phyloP scores from a whole-genome alignment of 306 rosid species.

The Inga laurina region DNA sequence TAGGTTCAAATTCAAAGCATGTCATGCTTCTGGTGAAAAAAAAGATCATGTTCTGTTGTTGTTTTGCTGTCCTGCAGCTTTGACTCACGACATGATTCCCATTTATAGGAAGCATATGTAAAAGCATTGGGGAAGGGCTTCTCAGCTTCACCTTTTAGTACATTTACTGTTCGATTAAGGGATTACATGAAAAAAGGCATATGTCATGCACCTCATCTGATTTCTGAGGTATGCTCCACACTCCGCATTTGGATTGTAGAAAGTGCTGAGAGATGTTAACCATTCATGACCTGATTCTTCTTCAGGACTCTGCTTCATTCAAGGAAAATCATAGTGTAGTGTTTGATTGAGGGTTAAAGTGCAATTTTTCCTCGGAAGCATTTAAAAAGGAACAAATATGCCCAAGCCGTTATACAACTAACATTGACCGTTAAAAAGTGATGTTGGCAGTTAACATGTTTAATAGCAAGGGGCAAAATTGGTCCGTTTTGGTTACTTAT shows the following conservation, averaged over 20 bases:
- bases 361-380: no score
- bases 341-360: not conserved
- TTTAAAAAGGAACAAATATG: no score
- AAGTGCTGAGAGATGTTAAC: not conserved
- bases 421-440: no score
- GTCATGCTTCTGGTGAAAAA: conserved; percentile 8
- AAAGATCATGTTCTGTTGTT: not conserved
- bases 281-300: conserved; percentile 11
- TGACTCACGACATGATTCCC: conserved; percentile 34
- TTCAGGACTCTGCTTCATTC: conserved; percentile 18
- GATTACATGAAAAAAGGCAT: conserved; percentile 34
- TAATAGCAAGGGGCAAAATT: no score
- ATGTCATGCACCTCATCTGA: conserved; percentile 25
- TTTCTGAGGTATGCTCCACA: conserved; percentile 48
- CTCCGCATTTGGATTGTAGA: conserved; percentile 4
- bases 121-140: conserved; percentile 92
- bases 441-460: no score
- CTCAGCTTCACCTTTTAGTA: conserved; percentile 83
- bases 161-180: conserved; percentile 61
- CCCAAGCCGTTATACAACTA: no score
- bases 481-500: no score
- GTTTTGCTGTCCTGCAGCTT: conserved; percentile 3
- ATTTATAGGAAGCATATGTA: conserved; percentile 87
- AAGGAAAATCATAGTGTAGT: not conserved
- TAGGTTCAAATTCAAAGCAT: conserved; percentile 26